Conservation (phyloP, 805 yeast genomes). For the Candida ulmi region DNA sequence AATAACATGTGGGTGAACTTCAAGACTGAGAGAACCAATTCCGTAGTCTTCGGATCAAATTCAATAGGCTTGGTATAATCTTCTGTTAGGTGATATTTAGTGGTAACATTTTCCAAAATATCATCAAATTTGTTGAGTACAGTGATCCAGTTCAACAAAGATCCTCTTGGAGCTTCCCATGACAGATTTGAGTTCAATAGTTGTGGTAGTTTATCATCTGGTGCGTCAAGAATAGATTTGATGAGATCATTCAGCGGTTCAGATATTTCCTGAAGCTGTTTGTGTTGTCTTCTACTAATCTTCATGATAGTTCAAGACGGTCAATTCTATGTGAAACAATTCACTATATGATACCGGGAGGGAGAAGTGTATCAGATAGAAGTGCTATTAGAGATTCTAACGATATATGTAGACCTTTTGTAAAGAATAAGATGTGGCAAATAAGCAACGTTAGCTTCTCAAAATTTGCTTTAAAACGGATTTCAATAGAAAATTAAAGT, state of each 20-base stretch:
- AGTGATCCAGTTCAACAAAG: slow-evolving; percentile 71
- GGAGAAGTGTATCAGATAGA: neutral
- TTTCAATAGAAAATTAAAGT: no score
- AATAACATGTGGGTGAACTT: slow-evolving; percentile 58
- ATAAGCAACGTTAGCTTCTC: no score
- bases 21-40: slow-evolving; percentile 44
- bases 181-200: slow-evolving; percentile 31
- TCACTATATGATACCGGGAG: neutral
- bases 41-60: slow-evolving; percentile 42
- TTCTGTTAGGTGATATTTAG: slow-evolving; percentile 45
- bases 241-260: slow-evolving; percentile 33
- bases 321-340: no score
- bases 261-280: slow-evolving; percentile 16
- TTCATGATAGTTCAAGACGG: slow-evolving; percentile 17
- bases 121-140: slow-evolving; percentile 72
- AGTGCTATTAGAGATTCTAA: no score
- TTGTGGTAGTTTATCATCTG: slow-evolving; percentile 34
- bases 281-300: slow-evolving; percentile 23
- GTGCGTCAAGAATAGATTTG: slow-evolving; percentile 32
- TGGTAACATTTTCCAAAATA: slow-evolving; percentile 48
- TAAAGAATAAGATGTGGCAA: no score
- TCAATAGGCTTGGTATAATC: slow-evolving; percentile 41
- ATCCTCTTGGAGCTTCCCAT: slow-evolving; percentile 65
- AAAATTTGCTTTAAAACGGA: no score
- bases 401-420: no score